Evolutionary conservation across 1,139 yeast species (phyloP).

Genomic region (Geotrichum reessii): DNA sequence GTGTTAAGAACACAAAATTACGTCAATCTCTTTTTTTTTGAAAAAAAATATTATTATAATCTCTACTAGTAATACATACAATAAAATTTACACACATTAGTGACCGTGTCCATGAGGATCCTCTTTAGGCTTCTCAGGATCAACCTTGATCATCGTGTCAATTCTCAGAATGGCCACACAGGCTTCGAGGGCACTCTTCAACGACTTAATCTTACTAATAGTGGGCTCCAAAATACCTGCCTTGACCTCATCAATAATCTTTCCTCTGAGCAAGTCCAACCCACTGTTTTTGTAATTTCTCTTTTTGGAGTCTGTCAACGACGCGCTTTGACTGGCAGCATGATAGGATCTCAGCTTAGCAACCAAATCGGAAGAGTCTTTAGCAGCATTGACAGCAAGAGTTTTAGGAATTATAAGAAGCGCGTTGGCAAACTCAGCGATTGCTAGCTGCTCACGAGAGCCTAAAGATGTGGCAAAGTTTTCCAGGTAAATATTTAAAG

Average conservation of each 20-base stretch:
- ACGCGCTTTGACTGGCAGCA: constrained; percentile 87
- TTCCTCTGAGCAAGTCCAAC: constrained; percentile 83
- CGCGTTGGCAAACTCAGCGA: constrained; percentile 93
- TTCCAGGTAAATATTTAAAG: constrained; percentile 89
- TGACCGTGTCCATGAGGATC: constrained; percentile 44
- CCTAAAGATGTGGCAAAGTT: constrained; percentile 97
- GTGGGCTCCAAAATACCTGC: constrained; percentile 96
- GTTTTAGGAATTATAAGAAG: constrained; percentile 92
- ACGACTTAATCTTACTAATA: constrained; percentile 81
- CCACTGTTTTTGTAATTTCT: constrained; percentile 87
- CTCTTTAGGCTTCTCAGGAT: constrained; percentile 91
- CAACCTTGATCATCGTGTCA: constrained; percentile 96
- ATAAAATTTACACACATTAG: constrained; percentile 14
- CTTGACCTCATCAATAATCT: constrained; percentile 76
- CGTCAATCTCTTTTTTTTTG: no score
- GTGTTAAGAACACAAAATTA: no score
- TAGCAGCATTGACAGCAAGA: constrained; percentile 94
- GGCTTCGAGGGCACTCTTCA: constrained; percentile 95
- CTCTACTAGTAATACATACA: background rate
- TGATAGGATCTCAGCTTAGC: constrained; percentile 95
- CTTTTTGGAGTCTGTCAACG: constrained; percentile 74
- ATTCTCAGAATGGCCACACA: constrained; percentile 95
- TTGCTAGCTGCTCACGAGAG: constrained; percentile 95
- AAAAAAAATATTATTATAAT: background rate
- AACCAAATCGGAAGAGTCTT: constrained; percentile 89